Conservation (phyloP, 208 protist species). For the Phytomonas francai region DNA sequence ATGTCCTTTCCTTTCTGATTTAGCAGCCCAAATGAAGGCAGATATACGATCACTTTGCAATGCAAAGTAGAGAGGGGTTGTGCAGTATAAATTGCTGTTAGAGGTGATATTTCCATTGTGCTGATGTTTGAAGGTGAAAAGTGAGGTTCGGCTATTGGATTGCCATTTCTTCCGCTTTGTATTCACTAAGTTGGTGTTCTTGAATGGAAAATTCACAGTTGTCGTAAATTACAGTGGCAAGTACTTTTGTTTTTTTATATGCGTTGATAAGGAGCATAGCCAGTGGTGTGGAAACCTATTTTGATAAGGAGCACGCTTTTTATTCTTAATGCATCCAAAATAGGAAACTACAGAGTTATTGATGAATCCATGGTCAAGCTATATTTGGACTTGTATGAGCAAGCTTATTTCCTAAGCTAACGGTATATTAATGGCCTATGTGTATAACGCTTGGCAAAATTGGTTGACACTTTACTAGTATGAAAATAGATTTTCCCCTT, state of each 20-base stretch:
- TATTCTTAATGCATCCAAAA: not conserved
- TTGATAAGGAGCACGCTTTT: not conserved
- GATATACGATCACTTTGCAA: not conserved
- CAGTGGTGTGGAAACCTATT: not conserved
- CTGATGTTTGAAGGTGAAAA: not conserved
- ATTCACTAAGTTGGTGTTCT: not conserved
- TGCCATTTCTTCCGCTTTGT: not conserved
- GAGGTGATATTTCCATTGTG: not conserved
- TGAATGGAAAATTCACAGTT: not conserved
- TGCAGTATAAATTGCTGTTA: not conserved
- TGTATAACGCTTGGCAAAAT: not conserved
- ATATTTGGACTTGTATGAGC: conserved; percentile 1
- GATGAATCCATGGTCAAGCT: not conserved
- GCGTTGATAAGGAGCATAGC: not conserved
- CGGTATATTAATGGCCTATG: not conserved
- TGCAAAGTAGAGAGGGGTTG: not conserved
- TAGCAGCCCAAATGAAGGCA: not conserved
- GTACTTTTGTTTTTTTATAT: not conserved
- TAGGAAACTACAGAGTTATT: not conserved
- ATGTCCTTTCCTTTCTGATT: conserved; percentile 14
- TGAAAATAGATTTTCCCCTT: not conserved
- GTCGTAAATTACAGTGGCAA: not conserved
- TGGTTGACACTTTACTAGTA: not conserved
- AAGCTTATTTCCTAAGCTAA: not conserved
- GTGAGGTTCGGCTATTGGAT: not conserved